phyloP scores from a whole-genome alignment of 2,329 filamentous ascomycete species.

The Aschersonia sp. region DNA sequence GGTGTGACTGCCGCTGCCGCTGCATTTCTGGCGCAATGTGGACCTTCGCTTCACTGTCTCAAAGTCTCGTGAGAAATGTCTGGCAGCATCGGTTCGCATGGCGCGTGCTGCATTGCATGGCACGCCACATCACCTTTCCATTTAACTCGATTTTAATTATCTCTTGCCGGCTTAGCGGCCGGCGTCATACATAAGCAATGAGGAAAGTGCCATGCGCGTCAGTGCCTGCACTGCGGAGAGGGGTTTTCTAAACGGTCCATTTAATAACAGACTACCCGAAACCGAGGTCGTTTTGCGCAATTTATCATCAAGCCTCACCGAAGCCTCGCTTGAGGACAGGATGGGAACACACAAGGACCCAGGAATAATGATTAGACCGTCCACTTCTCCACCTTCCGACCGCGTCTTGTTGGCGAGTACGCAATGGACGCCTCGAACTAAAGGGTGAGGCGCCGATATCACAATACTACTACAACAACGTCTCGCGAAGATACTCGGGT shows the following conservation, averaged over 20 bases:
- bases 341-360: background rate
- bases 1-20: background rate
- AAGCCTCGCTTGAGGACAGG: background rate
- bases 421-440: no score
- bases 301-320: background rate
- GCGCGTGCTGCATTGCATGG: background rate
- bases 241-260: no score
- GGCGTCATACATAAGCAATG: background rate
- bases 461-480: no score
- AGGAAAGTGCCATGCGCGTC: background rate
- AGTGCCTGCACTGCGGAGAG: no score
- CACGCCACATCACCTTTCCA: no score
- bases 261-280: background rate
- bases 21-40: background rate
- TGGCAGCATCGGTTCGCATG: background rate
- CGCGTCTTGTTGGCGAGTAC: no score
- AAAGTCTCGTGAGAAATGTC: background rate
- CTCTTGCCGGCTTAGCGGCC: background rate
- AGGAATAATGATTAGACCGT: background rate
- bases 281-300: background rate
- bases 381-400: background rate
- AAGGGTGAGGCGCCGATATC: no score
- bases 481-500: no score
- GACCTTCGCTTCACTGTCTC: background rate
- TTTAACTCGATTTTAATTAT: no score